Evolutionary conservation across 1,139 yeast species (phyloP).

Genomic region (Scheffersomyces insectosa): DNA sequence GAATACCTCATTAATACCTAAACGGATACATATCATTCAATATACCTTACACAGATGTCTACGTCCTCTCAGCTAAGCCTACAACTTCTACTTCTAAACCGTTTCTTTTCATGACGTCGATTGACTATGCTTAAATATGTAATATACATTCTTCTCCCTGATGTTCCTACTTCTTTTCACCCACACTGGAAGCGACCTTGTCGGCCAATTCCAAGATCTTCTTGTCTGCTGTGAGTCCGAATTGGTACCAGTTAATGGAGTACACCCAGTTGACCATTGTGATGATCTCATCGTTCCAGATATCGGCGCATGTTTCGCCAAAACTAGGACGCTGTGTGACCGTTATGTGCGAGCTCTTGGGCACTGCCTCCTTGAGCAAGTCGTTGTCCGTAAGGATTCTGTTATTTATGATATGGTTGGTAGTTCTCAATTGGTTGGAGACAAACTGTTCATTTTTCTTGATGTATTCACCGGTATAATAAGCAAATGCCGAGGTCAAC

Average conservation of each 20-base stretch:
- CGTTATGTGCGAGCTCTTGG: constrained; percentile 41
- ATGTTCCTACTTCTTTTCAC: constrained; percentile 19
- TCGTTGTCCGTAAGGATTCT: constrained; percentile 45
- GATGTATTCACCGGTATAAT: constrained; percentile 63
- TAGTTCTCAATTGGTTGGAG: constrained; percentile 47
- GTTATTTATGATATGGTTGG: constrained; percentile 51
- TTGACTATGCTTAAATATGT: neutral
- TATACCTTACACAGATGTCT: too few species aligned
- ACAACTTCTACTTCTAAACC: neutral
- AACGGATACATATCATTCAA: too few species aligned
- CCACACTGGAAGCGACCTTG: constrained; percentile 26
- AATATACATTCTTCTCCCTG: neutral
- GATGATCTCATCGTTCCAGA: constrained; percentile 80
- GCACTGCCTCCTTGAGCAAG: constrained; percentile 36
- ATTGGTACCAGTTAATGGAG: constrained; percentile 51
- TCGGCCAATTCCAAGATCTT: constrained; percentile 31
- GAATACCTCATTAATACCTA: too few species aligned
- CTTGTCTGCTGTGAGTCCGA: constrained; percentile 40
- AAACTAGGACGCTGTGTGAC: constrained; percentile 28
- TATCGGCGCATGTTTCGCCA: constrained; percentile 68
- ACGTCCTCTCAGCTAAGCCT: too few species aligned
- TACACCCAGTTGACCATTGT: constrained; percentile 67
- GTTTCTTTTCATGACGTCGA: neutral
- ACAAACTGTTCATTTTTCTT: constrained; percentile 49
- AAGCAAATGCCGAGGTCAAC: constrained; percentile 63